These are phyloP conservation scores for Trichoderma cornu-damae DNA, from an alignment of 2,329 filamentous ascomycete genomes.

Conservation along the genomic window DNA sequence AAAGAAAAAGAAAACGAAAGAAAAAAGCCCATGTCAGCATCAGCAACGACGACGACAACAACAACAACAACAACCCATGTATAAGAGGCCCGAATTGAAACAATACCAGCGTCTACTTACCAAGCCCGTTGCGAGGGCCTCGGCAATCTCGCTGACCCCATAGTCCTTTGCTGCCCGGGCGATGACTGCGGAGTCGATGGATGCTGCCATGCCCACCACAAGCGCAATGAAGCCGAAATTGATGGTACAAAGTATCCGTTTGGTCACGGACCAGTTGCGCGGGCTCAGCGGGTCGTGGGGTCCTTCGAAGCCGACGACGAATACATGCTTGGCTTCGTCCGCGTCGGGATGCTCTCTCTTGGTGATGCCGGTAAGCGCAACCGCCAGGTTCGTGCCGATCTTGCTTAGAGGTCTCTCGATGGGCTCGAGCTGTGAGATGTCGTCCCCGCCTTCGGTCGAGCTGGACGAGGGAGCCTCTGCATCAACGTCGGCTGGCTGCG, in stretches of 20 bases:
- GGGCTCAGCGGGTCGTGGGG: constrained; percentile 1
- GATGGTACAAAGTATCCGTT: neutral
- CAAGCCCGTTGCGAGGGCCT: constrained; percentile 4
- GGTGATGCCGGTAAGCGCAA: neutral
- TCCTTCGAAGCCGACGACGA: constrained; percentile 2
- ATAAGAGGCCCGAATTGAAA: too few relatives aligned
- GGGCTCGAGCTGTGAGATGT: neutral
- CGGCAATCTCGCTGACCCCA: constrained; percentile 1
- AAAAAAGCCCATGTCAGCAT: too few relatives aligned
- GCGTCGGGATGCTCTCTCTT: neutral
- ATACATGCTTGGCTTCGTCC: neutral
- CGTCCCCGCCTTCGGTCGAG: neutral
- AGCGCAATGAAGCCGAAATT: constrained; percentile 7
- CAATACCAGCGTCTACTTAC: neutral
- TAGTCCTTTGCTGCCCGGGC: neutral
- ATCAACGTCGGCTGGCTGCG: neutral
- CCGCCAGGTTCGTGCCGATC: constrained; percentile 3
- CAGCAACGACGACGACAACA: too few relatives aligned
- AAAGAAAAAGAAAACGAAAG: too few relatives aligned
- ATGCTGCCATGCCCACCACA: constrained; percentile 8
- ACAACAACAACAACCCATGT: neutral
- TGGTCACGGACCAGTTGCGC: neutral
- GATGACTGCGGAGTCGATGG: constrained; percentile 3
- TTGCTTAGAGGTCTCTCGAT: neutral
- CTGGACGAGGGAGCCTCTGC: neutral